Percentiles rank a stretch among this genome's conserved stretches.
phyloP scores from a whole-genome alignment of 352 stramenopile genomes.

The Blastocystis sp. region DNA sequence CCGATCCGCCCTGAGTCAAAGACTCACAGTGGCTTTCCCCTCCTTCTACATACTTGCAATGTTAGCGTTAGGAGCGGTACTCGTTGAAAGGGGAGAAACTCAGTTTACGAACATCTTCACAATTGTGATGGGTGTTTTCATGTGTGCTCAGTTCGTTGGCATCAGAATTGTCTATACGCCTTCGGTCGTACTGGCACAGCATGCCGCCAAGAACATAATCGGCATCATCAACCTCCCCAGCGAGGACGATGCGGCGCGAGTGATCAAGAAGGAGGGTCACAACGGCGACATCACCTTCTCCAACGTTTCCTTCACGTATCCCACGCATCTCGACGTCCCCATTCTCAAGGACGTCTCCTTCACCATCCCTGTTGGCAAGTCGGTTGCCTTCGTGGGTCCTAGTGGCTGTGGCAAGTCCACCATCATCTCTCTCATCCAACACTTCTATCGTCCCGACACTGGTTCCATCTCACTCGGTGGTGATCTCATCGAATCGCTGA shows the following conservation, averaged over 20 bases:
- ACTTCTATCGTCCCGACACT: constrained; percentile 59
- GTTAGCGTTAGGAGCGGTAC: background rate
- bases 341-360: constrained; percentile 74
- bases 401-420: constrained; percentile 23
- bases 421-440: constrained; percentile 58
- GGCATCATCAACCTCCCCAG: background rate
- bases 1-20: background rate
- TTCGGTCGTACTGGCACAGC: background rate
- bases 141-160: background rate
- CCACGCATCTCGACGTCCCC: constrained; percentile 66
- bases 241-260: background rate
- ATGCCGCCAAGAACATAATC: background rate
- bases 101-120: background rate
- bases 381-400: constrained; percentile 64
- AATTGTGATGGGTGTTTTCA: background rate
- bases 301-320: constrained; percentile 79
- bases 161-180: background rate
- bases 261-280: background rate
- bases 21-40: background rate
- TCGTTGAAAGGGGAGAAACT: background rate
- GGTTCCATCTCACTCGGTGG: background rate
- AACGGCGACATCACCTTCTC: constrained; percentile 68
- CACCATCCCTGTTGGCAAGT: constrained; percentile 65
- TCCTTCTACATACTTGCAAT: background rate
- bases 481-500: background rate